Base-by-base conservation (phyloP, 345 rosid species). In the Jatropha curcas region DNA sequence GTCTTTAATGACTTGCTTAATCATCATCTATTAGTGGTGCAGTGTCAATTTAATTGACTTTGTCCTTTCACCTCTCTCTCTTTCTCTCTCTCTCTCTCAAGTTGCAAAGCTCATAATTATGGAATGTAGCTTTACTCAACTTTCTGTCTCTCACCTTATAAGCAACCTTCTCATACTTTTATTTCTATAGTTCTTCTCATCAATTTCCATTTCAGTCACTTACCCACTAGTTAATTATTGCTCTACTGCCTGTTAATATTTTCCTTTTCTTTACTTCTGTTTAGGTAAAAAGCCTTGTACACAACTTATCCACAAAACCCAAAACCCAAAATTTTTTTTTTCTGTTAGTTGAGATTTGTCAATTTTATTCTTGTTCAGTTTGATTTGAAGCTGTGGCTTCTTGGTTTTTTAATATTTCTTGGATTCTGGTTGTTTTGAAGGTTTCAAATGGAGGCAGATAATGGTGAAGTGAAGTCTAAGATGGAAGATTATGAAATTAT, bases 401-500 rank as follows among this genome's bases (percentile, higher is more conserved):
- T 13, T 51, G 65, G 35, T 43, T 71, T n/a, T 11, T 13, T 20
- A 22, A 34, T 66, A 28, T 65, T 31, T 10, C 24, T 37, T 56
- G 22, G 33, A 37, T 67, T 66, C 11, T 56, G 53, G 68, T n/a
- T n/a, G 77, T 73, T 75, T 56, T 56, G 60, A 67, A 73, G 85
- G 76, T 60, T n/a, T 67, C 41, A 27, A 8, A 90, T 90, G 95
- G 90, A 86, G 70, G 35, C 83, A 52, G 86, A 83, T 41, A 72
- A 65, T 46, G 76, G 84, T 27, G 89, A 87, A 62, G 59, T 60
- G 46, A 88, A 81, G 88, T 86, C 90, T 58, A 91, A 87, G 83
- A 82, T 85, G 87, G 91, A 90, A 69, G 90, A 85, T 70, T 95
- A 89, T 80, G 87, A 84, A 82, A 82, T 91, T n/a, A 74, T 91